phyloP scores from a whole-genome alignment of 148 eudicot genomes.

The Cornus suecica region DNA sequence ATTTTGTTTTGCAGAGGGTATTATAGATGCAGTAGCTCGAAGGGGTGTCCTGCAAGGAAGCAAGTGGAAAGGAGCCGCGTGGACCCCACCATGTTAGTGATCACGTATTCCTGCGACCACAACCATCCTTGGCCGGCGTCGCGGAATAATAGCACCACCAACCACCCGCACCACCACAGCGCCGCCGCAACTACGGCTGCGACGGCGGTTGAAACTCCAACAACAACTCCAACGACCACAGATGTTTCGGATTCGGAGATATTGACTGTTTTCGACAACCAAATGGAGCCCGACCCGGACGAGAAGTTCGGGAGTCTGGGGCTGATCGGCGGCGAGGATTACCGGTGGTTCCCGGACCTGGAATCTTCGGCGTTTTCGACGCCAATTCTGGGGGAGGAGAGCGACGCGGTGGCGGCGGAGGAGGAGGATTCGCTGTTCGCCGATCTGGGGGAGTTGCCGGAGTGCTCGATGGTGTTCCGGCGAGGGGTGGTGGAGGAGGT shows the following conservation, averaged over 20 bases:
- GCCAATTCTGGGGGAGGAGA: constrained; percentile 42
- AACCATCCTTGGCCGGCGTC: constrained; percentile 52
- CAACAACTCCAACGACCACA: too few species aligned
- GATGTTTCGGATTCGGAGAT: too few species aligned
- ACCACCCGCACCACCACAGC: constrained; percentile 26
- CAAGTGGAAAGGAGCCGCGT: constrained; percentile 62
- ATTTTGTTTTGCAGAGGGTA: constrained; percentile 42
- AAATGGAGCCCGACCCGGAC: constrained; percentile 8
- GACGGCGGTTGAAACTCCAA: constrained; percentile 4
- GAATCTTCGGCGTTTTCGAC: constrained; percentile 13
- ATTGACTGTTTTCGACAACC: constrained; percentile 8
- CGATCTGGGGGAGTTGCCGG: constrained; percentile 62
- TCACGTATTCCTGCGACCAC: constrained; percentile 60
- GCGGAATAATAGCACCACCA: constrained; percentile 25
- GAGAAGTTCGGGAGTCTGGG: constrained; percentile 9
- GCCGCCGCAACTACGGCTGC: neutral
- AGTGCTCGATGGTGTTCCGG: constrained; percentile 47
- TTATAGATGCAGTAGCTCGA: constrained; percentile 68
- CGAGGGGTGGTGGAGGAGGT: neutral
- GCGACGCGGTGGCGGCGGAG: constrained; percentile 38
- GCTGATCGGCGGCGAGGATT: constrained; percentile 8
- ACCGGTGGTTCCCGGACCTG: constrained; percentile 49
- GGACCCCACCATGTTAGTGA: constrained; percentile 54
- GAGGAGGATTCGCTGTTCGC: constrained; percentile 58
- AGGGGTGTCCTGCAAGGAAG: constrained; percentile 72